Evolutionary conservation across 345 rosid genomes (phyloP).

Genomic region (Aegle marmelos): DNA sequence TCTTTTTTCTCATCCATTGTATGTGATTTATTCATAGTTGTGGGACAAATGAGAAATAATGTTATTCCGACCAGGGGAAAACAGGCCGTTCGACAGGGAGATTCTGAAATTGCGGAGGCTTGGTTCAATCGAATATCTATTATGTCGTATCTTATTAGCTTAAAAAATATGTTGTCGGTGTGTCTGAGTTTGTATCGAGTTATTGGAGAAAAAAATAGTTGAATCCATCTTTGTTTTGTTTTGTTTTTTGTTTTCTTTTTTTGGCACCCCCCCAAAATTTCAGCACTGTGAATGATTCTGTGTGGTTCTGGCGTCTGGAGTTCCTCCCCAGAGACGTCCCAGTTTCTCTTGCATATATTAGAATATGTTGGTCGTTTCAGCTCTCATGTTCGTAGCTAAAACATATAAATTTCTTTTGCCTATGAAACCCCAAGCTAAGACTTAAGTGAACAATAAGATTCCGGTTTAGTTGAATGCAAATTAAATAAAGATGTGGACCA

Average conservation of each 20-base stretch:
- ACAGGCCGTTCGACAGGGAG: too few species aligned
- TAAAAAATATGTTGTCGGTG: not conserved
- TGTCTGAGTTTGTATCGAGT: not conserved
- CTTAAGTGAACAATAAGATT: not conserved
- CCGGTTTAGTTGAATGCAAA: not conserved
- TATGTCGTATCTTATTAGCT: not conserved
- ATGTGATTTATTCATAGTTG: constrained; percentile 12
- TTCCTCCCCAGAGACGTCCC: not conserved
- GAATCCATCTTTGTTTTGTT: not conserved
- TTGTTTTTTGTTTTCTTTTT: too few species aligned
- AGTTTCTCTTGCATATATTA: not conserved
- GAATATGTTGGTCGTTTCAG: not conserved
- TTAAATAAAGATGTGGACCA: too few species aligned
- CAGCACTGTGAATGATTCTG: not conserved
- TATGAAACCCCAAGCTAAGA: not conserved
- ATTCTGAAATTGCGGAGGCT: too few species aligned
- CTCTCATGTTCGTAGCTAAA: not conserved
- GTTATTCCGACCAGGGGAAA: too few species aligned
- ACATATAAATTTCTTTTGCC: not conserved
- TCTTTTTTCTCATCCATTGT: not conserved
- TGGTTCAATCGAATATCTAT: constrained; percentile 6
- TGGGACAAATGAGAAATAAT: constrained; percentile 1
- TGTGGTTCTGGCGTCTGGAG: not conserved
- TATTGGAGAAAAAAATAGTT: too few species aligned
- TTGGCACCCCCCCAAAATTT: too few species aligned